phyloP scores from a whole-genome alignment of 306 rosid species.

The Corylus americana region DNA sequence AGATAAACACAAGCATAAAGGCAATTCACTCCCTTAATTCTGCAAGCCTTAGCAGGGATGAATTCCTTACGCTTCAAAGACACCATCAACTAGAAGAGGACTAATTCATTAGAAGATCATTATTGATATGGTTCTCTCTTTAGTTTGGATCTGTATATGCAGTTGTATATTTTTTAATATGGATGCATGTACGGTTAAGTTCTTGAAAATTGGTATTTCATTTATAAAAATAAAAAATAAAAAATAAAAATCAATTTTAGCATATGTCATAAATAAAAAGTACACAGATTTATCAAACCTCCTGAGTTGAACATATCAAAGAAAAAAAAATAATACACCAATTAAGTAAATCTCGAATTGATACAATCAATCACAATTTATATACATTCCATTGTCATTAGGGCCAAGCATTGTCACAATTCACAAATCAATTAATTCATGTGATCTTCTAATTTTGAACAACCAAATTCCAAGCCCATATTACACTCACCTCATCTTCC shows the following conservation, averaged over 20 bases:
- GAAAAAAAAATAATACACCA: no score
- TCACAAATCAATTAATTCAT: neutral
- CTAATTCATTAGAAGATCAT: neutral
- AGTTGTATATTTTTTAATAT: neutral
- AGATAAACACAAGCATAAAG: neutral
- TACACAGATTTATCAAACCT: neutral
- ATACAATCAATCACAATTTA: neutral
- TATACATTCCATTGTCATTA: neutral
- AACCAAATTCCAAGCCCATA: neutral
- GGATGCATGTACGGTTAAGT: neutral
- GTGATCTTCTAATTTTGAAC: neutral
- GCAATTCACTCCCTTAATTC: neutral
- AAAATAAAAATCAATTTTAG: neutral
- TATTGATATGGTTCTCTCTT: neutral
- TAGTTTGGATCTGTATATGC: no score
- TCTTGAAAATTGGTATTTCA: no score
- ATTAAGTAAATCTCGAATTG: neutral
- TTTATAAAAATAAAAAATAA: neutral
- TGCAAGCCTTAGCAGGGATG: neutral
- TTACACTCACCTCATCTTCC: slow-evolving; percentile 66
- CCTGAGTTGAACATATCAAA: no score
- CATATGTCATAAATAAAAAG: neutral
- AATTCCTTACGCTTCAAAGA: neutral
- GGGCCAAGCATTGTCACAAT: neutral
- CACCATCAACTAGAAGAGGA: neutral